These are phyloP conservation scores for Styphnolobium japonicum DNA, from an alignment of 306 rosid genomes.

Conservation along the genomic window DNA sequence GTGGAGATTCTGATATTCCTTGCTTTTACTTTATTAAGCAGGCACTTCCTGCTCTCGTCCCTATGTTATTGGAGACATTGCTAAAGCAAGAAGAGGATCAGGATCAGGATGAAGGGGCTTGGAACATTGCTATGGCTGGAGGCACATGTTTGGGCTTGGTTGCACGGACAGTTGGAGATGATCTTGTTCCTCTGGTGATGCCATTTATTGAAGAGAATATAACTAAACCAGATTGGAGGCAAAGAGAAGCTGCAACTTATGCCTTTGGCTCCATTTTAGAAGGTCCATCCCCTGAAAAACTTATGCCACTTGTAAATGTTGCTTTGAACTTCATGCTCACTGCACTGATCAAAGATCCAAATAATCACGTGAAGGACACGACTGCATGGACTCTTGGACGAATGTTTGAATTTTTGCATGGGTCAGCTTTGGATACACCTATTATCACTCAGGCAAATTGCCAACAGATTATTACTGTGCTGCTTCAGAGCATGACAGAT, in stretches of 20 bases:
- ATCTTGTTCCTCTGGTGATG: conserved; percentile 86
- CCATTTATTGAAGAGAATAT: conserved; percentile 91
- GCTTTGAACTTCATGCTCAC: conserved; percentile 80
- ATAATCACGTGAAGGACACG: conserved; percentile 91
- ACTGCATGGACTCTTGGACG: conserved; percentile 98
- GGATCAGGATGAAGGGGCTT: conserved; percentile 97
- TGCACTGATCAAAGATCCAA: conserved; percentile 75
- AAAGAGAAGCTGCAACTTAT: conserved; percentile 92
- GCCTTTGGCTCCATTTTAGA: conserved; percentile 95
- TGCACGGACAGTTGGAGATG: conserved; percentile 93
- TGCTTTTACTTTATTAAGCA: conserved; percentile 86
- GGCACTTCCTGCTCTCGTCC: conserved; percentile 83
- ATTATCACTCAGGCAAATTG: conserved; percentile 72
- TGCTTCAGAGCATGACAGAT: conserved; percentile 89
- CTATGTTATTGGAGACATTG: conserved; percentile 80
- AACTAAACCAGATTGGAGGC: conserved; percentile 90
- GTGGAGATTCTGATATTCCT: conserved; percentile 76
- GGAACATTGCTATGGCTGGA: conserved; percentile 99
- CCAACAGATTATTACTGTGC: conserved; percentile 77
- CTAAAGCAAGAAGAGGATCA: conserved; percentile 95
- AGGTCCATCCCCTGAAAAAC: conserved; percentile 91
- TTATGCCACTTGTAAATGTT: conserved; percentile 72
- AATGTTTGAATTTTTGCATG: conserved; percentile 92
- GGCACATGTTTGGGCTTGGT: conserved; percentile 96
- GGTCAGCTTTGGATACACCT: conserved; percentile 75